Evolutionary conservation across 331 rosid genomes (phyloP).

Genomic region (Phaseolus coccineus): DNA sequence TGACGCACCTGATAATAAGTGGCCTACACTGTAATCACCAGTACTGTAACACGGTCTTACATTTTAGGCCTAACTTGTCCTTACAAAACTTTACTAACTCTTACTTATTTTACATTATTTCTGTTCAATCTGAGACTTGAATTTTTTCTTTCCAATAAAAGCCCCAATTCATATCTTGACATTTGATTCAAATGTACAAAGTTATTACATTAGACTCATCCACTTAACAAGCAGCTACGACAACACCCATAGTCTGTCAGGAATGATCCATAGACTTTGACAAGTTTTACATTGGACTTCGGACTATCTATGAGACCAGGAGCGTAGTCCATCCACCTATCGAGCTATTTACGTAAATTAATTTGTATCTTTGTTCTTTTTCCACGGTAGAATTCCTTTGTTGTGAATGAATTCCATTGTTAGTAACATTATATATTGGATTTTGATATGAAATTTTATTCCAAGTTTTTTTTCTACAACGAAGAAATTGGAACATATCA

Average conservation of each 20-base stretch:
- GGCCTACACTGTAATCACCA: too few species aligned
- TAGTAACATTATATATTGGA: not conserved
- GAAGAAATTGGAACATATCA: conserved; percentile 3
- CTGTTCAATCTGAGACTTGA: too few species aligned
- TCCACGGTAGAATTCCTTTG: not conserved
- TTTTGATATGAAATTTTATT: conserved; percentile 26
- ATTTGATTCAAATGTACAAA: too few species aligned
- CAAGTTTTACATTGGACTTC: not conserved
- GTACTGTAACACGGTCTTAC: too few species aligned
- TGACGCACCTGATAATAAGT: too few species aligned
- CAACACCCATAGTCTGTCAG: not conserved
- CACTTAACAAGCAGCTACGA: too few species aligned
- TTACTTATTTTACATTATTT: too few species aligned
- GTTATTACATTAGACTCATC: too few species aligned
- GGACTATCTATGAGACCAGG: not conserved
- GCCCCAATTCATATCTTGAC: too few species aligned
- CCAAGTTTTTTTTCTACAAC: not conserved
- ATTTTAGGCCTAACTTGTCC: too few species aligned
- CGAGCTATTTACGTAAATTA: not conserved
- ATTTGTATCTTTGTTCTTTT: not conserved
- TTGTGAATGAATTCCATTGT: not conserved
- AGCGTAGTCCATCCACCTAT: not conserved
- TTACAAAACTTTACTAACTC: too few species aligned
- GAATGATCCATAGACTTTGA: not conserved
- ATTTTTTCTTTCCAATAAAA: too few species aligned